Evolutionary conservation across 352 stramenopile species (phyloP), one percentile per base, ranked within the genome.

Genomic region (Pythium biforme): DNA sequence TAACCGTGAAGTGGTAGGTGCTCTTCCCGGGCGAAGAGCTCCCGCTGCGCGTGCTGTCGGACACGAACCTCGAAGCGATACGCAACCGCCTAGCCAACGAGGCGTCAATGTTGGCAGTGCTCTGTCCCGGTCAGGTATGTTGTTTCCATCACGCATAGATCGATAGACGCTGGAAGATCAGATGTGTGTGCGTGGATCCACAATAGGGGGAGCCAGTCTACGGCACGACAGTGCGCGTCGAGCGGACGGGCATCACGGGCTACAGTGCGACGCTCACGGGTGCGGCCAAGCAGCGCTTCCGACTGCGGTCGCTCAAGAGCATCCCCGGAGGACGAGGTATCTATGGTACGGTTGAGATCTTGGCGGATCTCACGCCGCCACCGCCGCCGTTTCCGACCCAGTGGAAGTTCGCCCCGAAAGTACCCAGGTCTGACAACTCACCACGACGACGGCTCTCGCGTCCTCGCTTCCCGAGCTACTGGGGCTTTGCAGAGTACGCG

Each of bases 11-110:
- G 0, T 11, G 0, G n/a, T 20, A 95, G 84, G 80, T 95, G 55
- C 73, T 95, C 20, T 95, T 95, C 62, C 86, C 86, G 19, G 84
- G 86, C 14, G 84, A 93, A 37, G 79, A 88, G 56, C 60, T 95
- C 3, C 84, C 86, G 22, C 60, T 95, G 65, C 76, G 86, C 7
- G 73, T 93, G 76, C 73, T 95, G 2, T 88, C 83, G 0, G 74
- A 84, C 29, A 78, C 71, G 17, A 81, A 64, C 33, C 48, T 92
- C 10, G 71, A 74, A 4, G 59, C 72, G 1, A 79, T 93, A 12
- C 73, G 72, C 47, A 59, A 74, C 17, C 62, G 86, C 12, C 58
- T 91, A 4, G 68, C 68, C 4, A 75, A 49, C 33, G 78, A 87
- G 23, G 71, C 70, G 9, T 74, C 63, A 2, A 63, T 93, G 52